A percentile compares a stretch with the other conserved stretches of the same genome.
Evolutionary conservation across 202 grass and related monocot species (phyloP).

Genomic region (Schoenoplectus tabernaemontani): DNA sequence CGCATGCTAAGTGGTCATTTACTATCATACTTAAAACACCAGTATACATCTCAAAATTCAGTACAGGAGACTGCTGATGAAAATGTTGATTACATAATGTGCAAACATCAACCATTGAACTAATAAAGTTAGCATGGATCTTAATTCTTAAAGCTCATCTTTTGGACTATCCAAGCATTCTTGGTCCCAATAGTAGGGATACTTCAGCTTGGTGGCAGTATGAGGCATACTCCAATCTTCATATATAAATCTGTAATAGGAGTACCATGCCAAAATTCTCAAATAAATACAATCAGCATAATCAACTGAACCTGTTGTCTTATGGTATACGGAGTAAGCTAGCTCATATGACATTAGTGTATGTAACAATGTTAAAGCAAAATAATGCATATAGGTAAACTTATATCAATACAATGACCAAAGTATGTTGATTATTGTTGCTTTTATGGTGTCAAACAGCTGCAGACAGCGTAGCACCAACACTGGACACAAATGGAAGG

Average conservation of each 20-base stretch:
- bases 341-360: neutral
- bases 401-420: neutral
- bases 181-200: slow-evolving; percentile 76
- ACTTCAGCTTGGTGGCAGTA: slow-evolving; percentile 64
- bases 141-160: slow-evolving; percentile 76
- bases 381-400: neutral
- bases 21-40: neutral
- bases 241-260: slow-evolving; percentile 63
- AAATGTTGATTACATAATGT: neutral
- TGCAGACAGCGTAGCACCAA: neutral
- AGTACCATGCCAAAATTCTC: neutral
- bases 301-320: neutral
- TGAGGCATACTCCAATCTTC: slow-evolving; percentile 83
- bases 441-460: neutral
- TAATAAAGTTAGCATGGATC: neutral
- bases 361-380: neutral
- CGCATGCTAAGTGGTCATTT: neutral
- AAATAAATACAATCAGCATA: slow-evolving; percentile 6
- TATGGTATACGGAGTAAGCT: neutral
- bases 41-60: neutral
- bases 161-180: slow-evolving; percentile 52
- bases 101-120: neutral
- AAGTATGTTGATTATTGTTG: too few relatives aligned
- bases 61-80: neutral
- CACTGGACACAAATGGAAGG: neutral